Evolutionary conservation across 495 filamentous ascomycete genomes (phyloP), one percentile per base, ranked within the genome.

Genomic region (Penicillium atrosanguineum): DNA sequence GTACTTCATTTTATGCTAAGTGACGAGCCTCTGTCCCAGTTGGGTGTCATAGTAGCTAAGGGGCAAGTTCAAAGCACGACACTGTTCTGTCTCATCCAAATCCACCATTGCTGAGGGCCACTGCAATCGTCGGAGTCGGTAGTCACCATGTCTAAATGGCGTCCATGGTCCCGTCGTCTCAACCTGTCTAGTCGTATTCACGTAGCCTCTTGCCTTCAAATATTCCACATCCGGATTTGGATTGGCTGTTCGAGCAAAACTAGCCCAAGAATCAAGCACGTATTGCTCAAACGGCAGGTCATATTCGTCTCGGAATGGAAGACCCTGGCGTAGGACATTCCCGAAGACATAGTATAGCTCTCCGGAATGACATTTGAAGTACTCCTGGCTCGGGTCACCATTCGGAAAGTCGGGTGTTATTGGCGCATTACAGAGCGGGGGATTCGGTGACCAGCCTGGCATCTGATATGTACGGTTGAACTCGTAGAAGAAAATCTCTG

Each of bases 311-410:
- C 63, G 52, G 16, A 64, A 41, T 9, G 61, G 44, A 20, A 59
- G 45, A 3, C 55, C 57, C 46, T 57, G 39, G 6, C 63, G 50
- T 2, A 55, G 34, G 9, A 64, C 6, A 42, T 52, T 67, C 0
- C 61, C 63, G 39, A 67, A 67, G 0, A 67, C 61, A 39, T 62
- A 67, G 25, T 52, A 64, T 15, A 64, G 48, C 21, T 67, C 63
- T 2, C 63, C 63, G 5, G 63, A 67, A 20, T 67, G 63, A 36
- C 63, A 67, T 25, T 64, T 67, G 58, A 64, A 67, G 26, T 67
- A 67, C 34, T 67, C 63, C 16, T 52, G 19, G 23, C 25, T 62
- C 16, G 63, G 63, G 42, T 67, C 61, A 11, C 63, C 63, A 37
- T 58, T 31, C 9, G 57, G 63, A 19, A 49, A 59, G 14, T 43